Conservation (phyloP, 2,329 filamentous ascomycete species). For the Ascochyta lentis region DNA sequence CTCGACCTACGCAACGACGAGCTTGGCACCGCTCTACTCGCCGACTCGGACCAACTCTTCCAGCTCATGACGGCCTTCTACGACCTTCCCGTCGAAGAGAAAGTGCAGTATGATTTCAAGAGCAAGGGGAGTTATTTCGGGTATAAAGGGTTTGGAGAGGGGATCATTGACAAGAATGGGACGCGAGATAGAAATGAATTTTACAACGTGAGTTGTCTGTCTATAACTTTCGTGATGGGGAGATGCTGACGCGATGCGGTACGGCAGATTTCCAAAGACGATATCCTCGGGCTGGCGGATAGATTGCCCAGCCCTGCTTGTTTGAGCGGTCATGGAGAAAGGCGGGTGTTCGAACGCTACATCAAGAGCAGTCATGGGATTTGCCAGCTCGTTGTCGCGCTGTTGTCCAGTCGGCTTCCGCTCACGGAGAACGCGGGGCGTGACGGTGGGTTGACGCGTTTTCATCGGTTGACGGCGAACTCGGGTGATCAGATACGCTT, state of each 20-base stretch:
- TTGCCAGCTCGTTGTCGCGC: constrained; percentile 53
- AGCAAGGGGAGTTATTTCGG: constrained; percentile 60
- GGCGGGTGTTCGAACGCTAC: constrained; percentile 50
- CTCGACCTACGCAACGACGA: constrained; percentile 54
- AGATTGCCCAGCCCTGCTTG: neutral
- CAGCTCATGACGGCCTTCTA: constrained; percentile 56
- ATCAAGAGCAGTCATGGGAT: constrained; percentile 55
- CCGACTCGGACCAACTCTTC: constrained; percentile 56
- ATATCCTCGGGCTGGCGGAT: constrained; percentile 52
- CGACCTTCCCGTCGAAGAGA: constrained; percentile 58
- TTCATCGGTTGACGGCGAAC: constrained; percentile 54
- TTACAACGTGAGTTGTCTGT: constrained; percentile 55
- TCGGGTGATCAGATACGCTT: constrained; percentile 64
- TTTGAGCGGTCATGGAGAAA: neutral
- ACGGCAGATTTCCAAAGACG: constrained; percentile 58
- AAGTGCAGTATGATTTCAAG: constrained; percentile 62
- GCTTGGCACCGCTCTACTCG: constrained; percentile 50
- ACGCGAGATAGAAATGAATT: constrained; percentile 61
- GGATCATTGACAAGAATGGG: constrained; percentile 56
- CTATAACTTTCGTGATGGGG: neutral
- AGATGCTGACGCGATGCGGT: neutral
- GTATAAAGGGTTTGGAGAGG: constrained; percentile 56
- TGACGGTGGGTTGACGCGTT: constrained; percentile 50
- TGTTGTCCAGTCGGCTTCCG: constrained; percentile 54
- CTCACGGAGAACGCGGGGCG: constrained; percentile 36